Percentiles rank a stretch among this genome's conserved stretches.
phyloP scores from a whole-genome alignment of 1,284 basidiomycete species.

The Tylopilus sp. region DNA sequence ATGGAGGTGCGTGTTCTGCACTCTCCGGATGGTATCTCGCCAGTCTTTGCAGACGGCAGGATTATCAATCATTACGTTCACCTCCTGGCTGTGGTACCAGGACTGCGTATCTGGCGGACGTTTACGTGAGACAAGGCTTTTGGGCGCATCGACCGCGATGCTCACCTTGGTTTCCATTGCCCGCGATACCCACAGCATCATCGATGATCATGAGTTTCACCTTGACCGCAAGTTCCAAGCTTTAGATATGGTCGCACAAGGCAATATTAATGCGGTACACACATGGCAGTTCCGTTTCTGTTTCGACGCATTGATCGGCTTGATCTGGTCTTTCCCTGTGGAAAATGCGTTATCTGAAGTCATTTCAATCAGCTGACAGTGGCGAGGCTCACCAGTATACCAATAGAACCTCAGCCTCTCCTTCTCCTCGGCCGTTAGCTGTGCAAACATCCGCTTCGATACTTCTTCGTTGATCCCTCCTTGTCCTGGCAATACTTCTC shows the following conservation, averaged over 20 bases:
- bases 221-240: constrained; percentile 19
- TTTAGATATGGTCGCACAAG: neutral
- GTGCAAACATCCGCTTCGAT: constrained; percentile 59
- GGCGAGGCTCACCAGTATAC: constrained; percentile 42
- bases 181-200: constrained; percentile 65
- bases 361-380: neutral
- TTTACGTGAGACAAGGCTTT: constrained; percentile 1
- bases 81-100: constrained; percentile 79
- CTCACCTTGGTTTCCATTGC: constrained; percentile 59
- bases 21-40: constrained; percentile 58
- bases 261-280: constrained; percentile 11
- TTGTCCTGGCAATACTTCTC: constrained; percentile 72
- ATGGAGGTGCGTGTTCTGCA: constrained; percentile 70
- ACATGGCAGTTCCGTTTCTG: constrained; percentile 76
- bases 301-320: constrained; percentile 67
- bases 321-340: constrained; percentile 63
- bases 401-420: constrained; percentile 64
- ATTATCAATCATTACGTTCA: constrained; percentile 74
- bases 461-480: constrained; percentile 81
- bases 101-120: constrained; percentile 54
- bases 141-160: neutral
- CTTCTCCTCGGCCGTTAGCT: constrained; percentile 49
- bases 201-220: constrained; percentile 77
- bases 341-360: constrained; percentile 22
- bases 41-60: constrained; percentile 58